Evolutionary conservation across 495 filamentous ascomycete species (phyloP).

Genomic region (Daldinia loculata): DNA sequence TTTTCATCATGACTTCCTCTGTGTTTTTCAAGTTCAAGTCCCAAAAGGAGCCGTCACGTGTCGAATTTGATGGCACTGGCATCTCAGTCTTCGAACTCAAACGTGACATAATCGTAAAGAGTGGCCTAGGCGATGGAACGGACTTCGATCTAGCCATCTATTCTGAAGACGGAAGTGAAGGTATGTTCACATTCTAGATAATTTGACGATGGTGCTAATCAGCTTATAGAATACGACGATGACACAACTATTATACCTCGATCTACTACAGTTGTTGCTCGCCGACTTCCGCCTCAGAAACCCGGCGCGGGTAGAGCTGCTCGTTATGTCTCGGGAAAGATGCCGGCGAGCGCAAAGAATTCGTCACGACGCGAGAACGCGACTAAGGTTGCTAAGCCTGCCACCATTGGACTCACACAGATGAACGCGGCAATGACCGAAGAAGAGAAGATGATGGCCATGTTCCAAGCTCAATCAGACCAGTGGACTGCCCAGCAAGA

Average conservation of each 20-base stretch:
- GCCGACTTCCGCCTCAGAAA: constrained; percentile 81
- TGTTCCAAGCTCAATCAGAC: constrained; percentile 83
- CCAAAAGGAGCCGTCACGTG: constrained; percentile 90
- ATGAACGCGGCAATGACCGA: constrained; percentile 81
- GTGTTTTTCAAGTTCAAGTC: constrained; percentile 99
- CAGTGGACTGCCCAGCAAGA: constrained; percentile 90
- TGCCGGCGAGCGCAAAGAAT: constrained; percentile 89
- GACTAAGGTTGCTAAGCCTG: constrained; percentile 63
- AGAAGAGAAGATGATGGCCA: constrained; percentile 88
- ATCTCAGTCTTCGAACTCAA: constrained; percentile 99
- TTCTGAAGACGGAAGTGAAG: constrained; percentile 88
- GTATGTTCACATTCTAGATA: constrained; percentile 59
- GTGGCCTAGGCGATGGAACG: constrained; percentile 90
- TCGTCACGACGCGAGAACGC: constrained; percentile 71
- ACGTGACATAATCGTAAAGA: constrained; percentile 94
- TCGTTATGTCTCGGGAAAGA: constrained; percentile 96
- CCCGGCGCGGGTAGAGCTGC: constrained; percentile 87
- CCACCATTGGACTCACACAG: constrained; percentile 65
- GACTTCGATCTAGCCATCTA: constrained; percentile 97
- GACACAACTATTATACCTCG: constrained; percentile 95
- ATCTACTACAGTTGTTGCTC: constrained; percentile 91
- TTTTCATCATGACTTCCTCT: constrained; percentile 85
- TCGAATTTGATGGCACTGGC: constrained; percentile 97
- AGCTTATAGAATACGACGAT: constrained; percentile 84
- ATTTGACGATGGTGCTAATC: constrained; percentile 37